phyloP scores from a whole-genome alignment of 75 land plant genomes.

The Selaginella moellendorffii region DNA sequence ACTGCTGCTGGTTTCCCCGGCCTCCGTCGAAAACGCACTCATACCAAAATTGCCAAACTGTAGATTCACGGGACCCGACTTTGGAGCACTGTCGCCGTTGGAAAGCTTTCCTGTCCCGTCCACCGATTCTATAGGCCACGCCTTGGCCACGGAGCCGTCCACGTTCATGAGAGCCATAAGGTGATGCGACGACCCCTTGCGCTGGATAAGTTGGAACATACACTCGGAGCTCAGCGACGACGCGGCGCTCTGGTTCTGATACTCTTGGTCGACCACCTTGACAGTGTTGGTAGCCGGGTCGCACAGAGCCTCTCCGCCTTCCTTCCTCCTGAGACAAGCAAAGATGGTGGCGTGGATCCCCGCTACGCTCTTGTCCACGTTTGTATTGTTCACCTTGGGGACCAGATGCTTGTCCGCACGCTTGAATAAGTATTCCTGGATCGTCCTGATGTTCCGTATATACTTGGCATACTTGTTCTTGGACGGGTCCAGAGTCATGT shows the following conservation, averaged over 20 bases:
- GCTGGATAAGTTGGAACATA: slow-evolving; percentile 75
- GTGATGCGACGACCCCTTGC: slow-evolving; percentile 70
- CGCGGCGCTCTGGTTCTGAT: slow-evolving; percentile 55
- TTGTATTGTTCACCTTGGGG: slow-evolving; percentile 94
- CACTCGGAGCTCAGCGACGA: slow-evolving; percentile 78
- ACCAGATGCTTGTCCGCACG: slow-evolving; percentile 81
- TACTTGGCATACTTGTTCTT: slow-evolving; percentile 94
- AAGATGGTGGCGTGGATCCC: slow-evolving; percentile 92
- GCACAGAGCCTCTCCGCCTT: slow-evolving; percentile 57
- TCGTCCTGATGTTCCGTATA: slow-evolving; percentile 77
- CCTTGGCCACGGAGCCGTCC: slow-evolving; percentile 85
- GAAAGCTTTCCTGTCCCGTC: slow-evolving; percentile 27
- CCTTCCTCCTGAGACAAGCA: slow-evolving; percentile 55
- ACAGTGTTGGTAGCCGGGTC: slow-evolving; percentile 70
- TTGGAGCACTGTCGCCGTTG: slow-evolving; percentile 32
- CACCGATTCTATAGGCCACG: slow-evolving; percentile 53
- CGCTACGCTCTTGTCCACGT: slow-evolving; percentile 93
- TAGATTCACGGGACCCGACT: slow-evolving; percentile 63
- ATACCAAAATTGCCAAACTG: slow-evolving; percentile 89
- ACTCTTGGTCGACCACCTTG: slow-evolving; percentile 61
- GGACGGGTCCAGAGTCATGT: slow-evolving; percentile 92
- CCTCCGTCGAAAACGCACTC: slow-evolving; percentile 70
- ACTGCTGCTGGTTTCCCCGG: slow-evolving; percentile 55
- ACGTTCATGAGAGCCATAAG: slow-evolving; percentile 74
- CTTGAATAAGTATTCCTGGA: slow-evolving; percentile 82